Percentiles rank a stretch among this genome's conserved stretches.
phyloP scores from a whole-genome alignment of 2,329 filamentous ascomycete species.

The Pyricularia grisea region DNA sequence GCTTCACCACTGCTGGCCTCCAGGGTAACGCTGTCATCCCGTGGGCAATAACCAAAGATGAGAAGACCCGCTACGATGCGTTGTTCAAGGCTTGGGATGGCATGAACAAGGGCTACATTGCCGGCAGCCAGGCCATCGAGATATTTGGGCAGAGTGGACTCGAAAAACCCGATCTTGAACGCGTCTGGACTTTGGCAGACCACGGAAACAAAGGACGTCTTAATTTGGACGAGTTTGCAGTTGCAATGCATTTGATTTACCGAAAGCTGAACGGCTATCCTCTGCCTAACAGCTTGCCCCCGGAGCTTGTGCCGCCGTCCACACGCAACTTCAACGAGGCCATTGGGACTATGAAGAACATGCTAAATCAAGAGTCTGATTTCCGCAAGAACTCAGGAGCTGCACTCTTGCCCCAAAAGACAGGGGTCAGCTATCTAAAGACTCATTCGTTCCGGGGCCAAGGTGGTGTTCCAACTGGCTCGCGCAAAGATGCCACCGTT shows the following conservation, averaged over 20 bases:
- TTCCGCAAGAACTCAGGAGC: constrained; percentile 82
- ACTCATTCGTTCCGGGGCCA: constrained; percentile 78
- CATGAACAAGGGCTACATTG: constrained; percentile 83
- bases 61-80: constrained; percentile 93
- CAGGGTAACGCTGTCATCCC: constrained; percentile 92
- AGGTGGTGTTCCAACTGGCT: constrained; percentile 40
- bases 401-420: constrained; percentile 85
- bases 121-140: constrained; percentile 86
- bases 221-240: constrained; percentile 94
- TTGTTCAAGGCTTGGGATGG: constrained; percentile 97
- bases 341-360: constrained; percentile 83
- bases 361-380: constrained; percentile 85
- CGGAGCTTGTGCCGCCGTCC: constrained; percentile 89
- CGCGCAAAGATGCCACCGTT: constrained; percentile 86
- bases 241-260: constrained; percentile 99
- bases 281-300: constrained; percentile 74
- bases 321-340: constrained; percentile 89
- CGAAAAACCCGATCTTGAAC: constrained; percentile 80
- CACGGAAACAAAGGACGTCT: constrained; percentile 89
- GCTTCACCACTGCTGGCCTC: constrained; percentile 76
- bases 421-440: constrained; percentile 97
- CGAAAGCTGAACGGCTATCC: constrained; percentile 94
- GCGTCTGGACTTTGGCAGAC: constrained; percentile 91
- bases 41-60: constrained; percentile 97
- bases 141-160: constrained; percentile 95